phyloP scores from a whole-genome alignment of 306 rosid genomes.

The Trifolium fragiferum region DNA sequence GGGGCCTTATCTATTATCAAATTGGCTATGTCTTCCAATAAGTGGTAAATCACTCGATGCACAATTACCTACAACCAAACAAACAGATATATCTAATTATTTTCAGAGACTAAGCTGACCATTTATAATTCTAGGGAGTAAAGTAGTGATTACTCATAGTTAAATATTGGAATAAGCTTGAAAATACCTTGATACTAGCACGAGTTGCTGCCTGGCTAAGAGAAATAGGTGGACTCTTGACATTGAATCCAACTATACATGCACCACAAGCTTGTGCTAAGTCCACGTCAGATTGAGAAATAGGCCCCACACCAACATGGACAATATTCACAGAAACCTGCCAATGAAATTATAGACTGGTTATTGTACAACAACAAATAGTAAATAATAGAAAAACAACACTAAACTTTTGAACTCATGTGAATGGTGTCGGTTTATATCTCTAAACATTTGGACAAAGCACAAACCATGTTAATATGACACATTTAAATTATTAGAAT shows the following conservation, averaged over 20 bases:
- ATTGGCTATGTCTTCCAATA: constrained; percentile 85
- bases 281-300: constrained; percentile 89
- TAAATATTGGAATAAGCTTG: constrained; percentile 21
- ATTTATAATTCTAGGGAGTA: no score
- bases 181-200: constrained; percentile 75
- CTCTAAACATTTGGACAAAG: constrained; percentile 14
- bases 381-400: constrained; percentile 14
- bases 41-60: constrained; percentile 92
- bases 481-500: constrained; percentile 19
- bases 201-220: constrained; percentile 65
- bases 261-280: constrained; percentile 96
- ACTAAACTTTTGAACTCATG: constrained; percentile 23
- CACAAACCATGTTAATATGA: constrained; percentile 5
- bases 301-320: constrained; percentile 89
- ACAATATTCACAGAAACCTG: constrained; percentile 84
- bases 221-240: constrained; percentile 76
- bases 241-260: constrained; percentile 85
- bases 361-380: constrained; percentile 39
- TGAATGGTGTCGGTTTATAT: background rate
- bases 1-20: constrained; percentile 93
- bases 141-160: background rate
- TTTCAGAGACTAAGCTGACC: no score
- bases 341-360: constrained; percentile 40
- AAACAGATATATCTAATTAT: background rate
- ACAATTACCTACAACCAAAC: constrained; percentile 59